A percentile compares a stretch with the other conserved stretches of the same genome.
These are phyloP conservation scores for Phlyctochytrium planicorne DNA, from an alignment of 192 early-diverging fungal species.

Conservation along the genomic window DNA sequence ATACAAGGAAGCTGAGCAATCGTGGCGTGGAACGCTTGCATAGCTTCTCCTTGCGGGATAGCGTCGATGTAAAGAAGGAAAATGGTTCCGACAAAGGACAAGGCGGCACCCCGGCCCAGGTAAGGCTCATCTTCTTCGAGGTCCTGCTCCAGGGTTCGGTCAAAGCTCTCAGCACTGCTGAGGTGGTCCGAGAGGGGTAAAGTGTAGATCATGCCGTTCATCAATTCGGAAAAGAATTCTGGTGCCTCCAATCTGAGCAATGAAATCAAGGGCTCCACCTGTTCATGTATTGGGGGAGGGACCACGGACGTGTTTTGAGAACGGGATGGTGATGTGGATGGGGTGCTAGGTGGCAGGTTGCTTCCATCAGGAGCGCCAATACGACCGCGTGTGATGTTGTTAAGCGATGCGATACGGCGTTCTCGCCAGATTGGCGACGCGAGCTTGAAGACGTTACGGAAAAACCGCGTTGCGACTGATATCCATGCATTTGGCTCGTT, in stretches of 20 bases:
- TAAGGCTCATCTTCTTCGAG: background rate
- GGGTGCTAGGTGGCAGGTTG: background rate
- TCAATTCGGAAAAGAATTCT: background rate
- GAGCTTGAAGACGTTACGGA: slow-evolving; percentile 17
- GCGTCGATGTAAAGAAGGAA: background rate
- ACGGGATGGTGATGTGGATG: background rate
- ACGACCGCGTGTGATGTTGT: too few relatives aligned
- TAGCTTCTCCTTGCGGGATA: background rate
- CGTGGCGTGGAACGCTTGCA: background rate
- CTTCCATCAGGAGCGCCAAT: background rate
- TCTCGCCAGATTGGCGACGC: slow-evolving; percentile 15
- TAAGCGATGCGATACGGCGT: background rate
- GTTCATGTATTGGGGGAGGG: background rate
- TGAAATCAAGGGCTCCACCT: background rate
- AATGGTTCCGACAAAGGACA: background rate
- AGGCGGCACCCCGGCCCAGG: background rate
- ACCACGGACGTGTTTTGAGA: background rate
- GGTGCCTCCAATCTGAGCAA: background rate
- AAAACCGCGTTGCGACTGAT: slow-evolving; percentile 23
- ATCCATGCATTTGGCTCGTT: slow-evolving; percentile 30
- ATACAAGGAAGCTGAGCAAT: background rate
- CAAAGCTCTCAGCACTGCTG: background rate
- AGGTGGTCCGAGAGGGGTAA: background rate
- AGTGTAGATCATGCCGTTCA: background rate
- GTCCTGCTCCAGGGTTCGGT: background rate